Evolutionary conservation across 2,329 filamentous ascomycete species (phyloP).

Genomic region (Neospermospora avenae): DNA sequence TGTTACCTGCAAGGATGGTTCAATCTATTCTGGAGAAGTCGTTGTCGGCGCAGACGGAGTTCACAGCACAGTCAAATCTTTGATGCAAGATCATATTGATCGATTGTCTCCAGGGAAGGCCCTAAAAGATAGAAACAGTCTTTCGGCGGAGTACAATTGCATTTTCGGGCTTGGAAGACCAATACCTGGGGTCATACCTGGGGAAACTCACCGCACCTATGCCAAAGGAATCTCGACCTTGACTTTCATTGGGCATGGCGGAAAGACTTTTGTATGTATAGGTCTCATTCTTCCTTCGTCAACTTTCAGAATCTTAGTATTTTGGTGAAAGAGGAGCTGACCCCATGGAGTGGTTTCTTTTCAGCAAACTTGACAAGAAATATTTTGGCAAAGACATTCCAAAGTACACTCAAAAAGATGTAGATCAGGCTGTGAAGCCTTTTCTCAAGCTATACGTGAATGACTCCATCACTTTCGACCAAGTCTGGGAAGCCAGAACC

Average conservation of each 20-base stretch:
- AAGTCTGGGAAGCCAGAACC: conserved; percentile 16
- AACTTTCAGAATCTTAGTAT: too few relatives aligned
- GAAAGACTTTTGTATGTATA: conserved; percentile 2
- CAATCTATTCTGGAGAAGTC: conserved; percentile 23
- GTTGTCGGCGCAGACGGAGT: conserved; percentile 32
- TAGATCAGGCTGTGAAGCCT: conserved; percentile 7
- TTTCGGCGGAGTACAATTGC: conserved; percentile 22
- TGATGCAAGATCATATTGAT: conserved; percentile 20
- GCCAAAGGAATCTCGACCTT: conserved; percentile 16
- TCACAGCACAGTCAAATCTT: conserved; percentile 22
- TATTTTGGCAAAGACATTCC: conserved; percentile 20
- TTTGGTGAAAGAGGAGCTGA: too few relatives aligned
- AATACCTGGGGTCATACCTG: conserved; percentile 12
- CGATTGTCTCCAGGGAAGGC: conserved; percentile 8
- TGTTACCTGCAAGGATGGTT: conserved; percentile 26
- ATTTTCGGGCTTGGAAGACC: conserved; percentile 23
- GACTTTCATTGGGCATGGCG: conserved; percentile 16
- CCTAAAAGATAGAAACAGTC: conserved; percentile 15
- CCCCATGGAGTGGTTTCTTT: conserved; percentile 17
- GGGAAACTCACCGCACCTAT: conserved; percentile 13
- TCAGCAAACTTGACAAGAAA: conserved; percentile 14
- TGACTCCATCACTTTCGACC: conserved; percentile 16
- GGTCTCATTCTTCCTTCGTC: too few relatives aligned
- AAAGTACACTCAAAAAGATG: conserved; percentile 19
- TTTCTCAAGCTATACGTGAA: conserved; percentile 3